Percentiles rank a stretch among this genome's conserved stretches.
Conservation (phyloP, 1,284 basidiomycete species). For the Cryptococcus maquisensis region DNA sequence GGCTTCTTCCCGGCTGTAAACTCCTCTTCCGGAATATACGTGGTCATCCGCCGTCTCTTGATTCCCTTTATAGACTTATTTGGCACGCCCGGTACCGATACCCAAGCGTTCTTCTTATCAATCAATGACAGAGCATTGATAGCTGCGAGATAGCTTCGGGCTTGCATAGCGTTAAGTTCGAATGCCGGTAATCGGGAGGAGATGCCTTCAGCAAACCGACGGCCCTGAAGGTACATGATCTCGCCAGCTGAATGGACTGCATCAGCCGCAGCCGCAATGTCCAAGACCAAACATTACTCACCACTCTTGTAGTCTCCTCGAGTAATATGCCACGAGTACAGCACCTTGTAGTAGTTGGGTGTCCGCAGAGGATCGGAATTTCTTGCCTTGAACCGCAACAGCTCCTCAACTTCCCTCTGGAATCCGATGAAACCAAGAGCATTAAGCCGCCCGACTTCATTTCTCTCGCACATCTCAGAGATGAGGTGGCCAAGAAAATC, state of each 20-base stretch:
- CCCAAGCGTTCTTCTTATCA: slow-evolving; percentile 77
- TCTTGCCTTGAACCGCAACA: slow-evolving; percentile 87
- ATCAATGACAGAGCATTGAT: slow-evolving; percentile 85
- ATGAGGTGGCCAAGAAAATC: slow-evolving; percentile 76
- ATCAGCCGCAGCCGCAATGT: slow-evolving; percentile 10
- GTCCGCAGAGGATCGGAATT: slow-evolving; percentile 82
- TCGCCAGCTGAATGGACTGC: slow-evolving; percentile 61
- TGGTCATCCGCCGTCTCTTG: slow-evolving; percentile 67
- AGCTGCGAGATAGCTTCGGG: slow-evolving; percentile 74
- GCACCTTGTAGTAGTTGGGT: slow-evolving; percentile 84
- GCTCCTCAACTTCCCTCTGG: slow-evolving; percentile 80
- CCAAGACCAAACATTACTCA: slow-evolving; percentile 47
- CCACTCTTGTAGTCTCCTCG: slow-evolving; percentile 84
- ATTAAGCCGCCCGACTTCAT: slow-evolving; percentile 73
- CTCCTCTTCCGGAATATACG: slow-evolving; percentile 71
- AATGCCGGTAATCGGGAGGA: slow-evolving; percentile 48
- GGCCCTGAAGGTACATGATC: slow-evolving; percentile 90
- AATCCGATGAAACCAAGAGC: slow-evolving; percentile 81
- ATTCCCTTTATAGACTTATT: slow-evolving; percentile 25
- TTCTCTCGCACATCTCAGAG: slow-evolving; percentile 88
- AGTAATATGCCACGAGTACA: slow-evolving; percentile 90
- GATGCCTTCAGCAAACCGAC: slow-evolving; percentile 61
- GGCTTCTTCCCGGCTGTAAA: slow-evolving; percentile 58
- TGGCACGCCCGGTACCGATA: slow-evolving; percentile 55
- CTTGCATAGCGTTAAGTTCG: slow-evolving; percentile 66